Percentiles rank a stretch among this genome's conserved stretches.
Conservation (phyloP, 306 rosid genomes). For the Quercus ilex region DNA sequence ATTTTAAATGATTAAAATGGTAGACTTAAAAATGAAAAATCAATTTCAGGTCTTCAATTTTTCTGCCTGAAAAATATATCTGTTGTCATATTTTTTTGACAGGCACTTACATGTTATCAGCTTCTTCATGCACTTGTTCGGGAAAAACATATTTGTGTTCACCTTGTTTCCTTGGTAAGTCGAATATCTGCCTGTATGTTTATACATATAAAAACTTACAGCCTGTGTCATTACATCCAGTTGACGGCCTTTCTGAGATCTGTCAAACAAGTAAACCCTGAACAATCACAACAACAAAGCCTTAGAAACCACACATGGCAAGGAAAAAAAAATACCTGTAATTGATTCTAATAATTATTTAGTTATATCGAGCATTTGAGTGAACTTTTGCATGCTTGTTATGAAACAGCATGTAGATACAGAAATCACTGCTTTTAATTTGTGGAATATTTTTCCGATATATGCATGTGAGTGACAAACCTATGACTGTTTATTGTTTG, state of each 20-base stretch:
- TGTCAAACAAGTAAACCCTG: not conserved
- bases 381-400: not conserved
- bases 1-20: not conserved
- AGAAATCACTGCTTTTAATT: not conserved
- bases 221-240: not conserved
- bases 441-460: not conserved
- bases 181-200: conserved; percentile 6
- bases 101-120: conserved; percentile 81
- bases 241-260: not conserved
- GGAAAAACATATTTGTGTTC: conserved; percentile 76
- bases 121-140: conserved; percentile 83
- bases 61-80: not conserved
- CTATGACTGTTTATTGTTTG: no score
- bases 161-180: conserved; percentile 87
- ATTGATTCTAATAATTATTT: not conserved
- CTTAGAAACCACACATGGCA: no score
- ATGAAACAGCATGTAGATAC: not conserved
- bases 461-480: no score
- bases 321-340: not conserved
- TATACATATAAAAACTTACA: conserved; percentile 15
- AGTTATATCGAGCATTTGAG: not conserved
- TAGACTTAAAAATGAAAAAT: not conserved
- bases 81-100: conserved; percentile 17
- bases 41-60: not conserved
- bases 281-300: not conserved